Base-by-base conservation (phyloP, 345 rosid species). In the Combretum micranthum region DNA sequence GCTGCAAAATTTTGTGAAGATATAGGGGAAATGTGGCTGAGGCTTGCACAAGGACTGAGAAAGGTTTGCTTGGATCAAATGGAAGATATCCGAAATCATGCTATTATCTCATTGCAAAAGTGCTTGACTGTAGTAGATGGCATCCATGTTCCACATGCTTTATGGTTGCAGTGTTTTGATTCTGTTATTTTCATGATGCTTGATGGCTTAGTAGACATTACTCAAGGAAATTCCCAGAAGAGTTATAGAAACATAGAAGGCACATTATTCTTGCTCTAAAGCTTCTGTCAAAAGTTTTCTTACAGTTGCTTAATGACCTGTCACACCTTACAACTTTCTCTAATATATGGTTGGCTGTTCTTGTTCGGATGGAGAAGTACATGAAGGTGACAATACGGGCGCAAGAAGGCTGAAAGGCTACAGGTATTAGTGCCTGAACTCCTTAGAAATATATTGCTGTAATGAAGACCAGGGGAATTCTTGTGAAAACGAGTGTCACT, bases 41-140 rank as follows among this genome's bases (percentile, higher is more conserved):
- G 95, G 70, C 95, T 93, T 57, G 96, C 81, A 58, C 99, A 93
- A 68, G 97, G 86, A 59, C 55, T 93, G 65, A 74, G 97, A 75
- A 93, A 93, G 85, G 97, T 93, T 61, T 93, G 99, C 74, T 82
- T 93, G 81, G 99, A 89, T 77, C 99, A 87, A 76, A 83, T 96
- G 70, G 97, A 93, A 69, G 99, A 93, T 48, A 89, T 93, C 26
- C 73, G 99, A 72, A 89, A 87, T 73, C 92, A 85, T 70, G 96
- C 99, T 26, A 80, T 93, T 68, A 69, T 79, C 59, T 85, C 95
- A 26, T 69, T 93, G 64, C 96, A 83, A 63, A 87, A 81, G 76
- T 93, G 99, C 74, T 80, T 93, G 74, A 85, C 83, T 4, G 90
- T 80, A 62, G 87, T 82, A 25, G 91, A 89, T 26, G 91, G 75